Conservation (phyloP, 352 stramenopile species). For the Phytophthora crassamura region DNA sequence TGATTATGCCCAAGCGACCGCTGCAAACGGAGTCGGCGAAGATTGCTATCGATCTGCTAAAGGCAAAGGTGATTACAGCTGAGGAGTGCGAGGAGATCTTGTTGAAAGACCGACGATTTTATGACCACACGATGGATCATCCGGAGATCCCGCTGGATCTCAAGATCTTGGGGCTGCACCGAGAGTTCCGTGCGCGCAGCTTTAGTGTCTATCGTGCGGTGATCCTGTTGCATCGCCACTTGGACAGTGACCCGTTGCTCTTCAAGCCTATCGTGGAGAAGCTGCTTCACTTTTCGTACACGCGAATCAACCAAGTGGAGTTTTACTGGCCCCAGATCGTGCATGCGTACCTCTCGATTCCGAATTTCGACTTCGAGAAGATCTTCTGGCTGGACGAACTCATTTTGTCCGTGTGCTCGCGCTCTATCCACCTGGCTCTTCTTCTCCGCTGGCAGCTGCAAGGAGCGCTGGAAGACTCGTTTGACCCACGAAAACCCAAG, state of each 20-base stretch:
- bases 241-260: conserved; percentile 85
- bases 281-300: conserved; percentile 87
- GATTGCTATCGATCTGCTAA: conserved; percentile 89
- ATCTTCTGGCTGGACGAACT: conserved; percentile 91
- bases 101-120: conserved; percentile 81
- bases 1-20: conserved; percentile 89
- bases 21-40: conserved; percentile 82
- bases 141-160: conserved; percentile 86
- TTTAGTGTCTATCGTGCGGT: conserved; percentile 88
- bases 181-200: conserved; percentile 82
- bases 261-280: conserved; percentile 91
- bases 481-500: conserved; percentile 76
- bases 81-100: conserved; percentile 91
- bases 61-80: conserved; percentile 81
- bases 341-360: conserved; percentile 87
- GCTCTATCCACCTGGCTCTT: conserved; percentile 85
- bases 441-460: conserved; percentile 90
- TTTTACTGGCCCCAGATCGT: conserved; percentile 94
- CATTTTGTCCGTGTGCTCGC: conserved; percentile 88
- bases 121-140: conserved; percentile 86
- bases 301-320: conserved; percentile 91
- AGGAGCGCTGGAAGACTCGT: conserved; percentile 84
- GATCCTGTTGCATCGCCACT: conserved; percentile 84
- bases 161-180: conserved; percentile 86
- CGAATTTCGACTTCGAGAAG: conserved; percentile 92